These are phyloP conservation scores for Inga oerstediana DNA, from an alignment of 306 rosid species.

Conservation along the genomic window DNA sequence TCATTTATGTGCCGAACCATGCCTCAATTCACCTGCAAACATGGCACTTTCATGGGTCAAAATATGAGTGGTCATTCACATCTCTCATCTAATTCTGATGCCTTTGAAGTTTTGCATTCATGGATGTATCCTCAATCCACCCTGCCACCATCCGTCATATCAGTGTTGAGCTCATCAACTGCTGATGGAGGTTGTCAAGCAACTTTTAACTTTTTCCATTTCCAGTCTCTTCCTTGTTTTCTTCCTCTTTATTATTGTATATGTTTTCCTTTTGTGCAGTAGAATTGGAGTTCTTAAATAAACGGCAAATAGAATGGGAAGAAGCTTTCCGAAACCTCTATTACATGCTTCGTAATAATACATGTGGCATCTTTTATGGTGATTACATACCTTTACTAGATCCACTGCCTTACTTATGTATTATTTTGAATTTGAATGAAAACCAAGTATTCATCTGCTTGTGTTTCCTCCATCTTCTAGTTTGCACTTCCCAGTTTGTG, in stretches of 20 bases:
- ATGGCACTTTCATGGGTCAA: conserved; percentile 43
- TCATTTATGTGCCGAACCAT: conserved; percentile 42
- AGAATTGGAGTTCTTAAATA: conserved; percentile 77
- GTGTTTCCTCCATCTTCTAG: conserved; percentile 39
- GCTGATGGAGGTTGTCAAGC: conserved; percentile 62
- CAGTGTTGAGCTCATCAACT: conserved; percentile 68
- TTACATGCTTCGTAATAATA: conserved; percentile 76
- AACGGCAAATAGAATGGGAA: conserved; percentile 81
- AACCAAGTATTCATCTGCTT: conserved; percentile 2
- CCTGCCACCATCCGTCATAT: conserved; percentile 74
- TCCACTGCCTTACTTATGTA: conserved; percentile 3
- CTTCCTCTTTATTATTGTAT: conserved; percentile 22
- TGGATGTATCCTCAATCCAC: conserved; percentile 95
- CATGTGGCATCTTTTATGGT: conserved; percentile 93
- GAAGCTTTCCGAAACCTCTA: conserved; percentile 89
- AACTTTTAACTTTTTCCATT: conserved; percentile 14
- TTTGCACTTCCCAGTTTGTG: conserved; percentile 84
- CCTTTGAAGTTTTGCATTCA: conserved; percentile 59
- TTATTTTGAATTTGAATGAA: conserved; percentile 1
- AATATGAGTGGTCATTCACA: conserved; percentile 33
- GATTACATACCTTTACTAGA: conserved; percentile 34
- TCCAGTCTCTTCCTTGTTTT: conserved; percentile 7
- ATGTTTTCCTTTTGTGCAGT: conserved; percentile 39
- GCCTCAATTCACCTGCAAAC: conserved; percentile 46
- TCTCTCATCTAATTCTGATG: conserved; percentile 34